phyloP scores from a whole-genome alignment of 2,329 filamentous ascomycete species.

The Pseudogymnoascus sp. region DNA sequence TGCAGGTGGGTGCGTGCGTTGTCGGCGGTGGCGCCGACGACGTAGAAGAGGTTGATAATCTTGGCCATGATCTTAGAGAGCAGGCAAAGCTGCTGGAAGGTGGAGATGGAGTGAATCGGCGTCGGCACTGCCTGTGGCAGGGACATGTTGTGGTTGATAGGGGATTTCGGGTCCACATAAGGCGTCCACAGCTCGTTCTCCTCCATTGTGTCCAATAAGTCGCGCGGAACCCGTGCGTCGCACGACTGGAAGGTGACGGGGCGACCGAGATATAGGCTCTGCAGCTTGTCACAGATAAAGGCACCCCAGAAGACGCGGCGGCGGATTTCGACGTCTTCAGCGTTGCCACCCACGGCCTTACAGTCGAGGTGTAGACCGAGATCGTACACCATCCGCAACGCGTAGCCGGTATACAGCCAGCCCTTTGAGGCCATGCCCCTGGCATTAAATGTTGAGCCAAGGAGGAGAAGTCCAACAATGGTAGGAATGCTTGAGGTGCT shows the following conservation, averaged over 20 bases:
- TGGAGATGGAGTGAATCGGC: conserved; percentile 28
- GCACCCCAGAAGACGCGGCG: conserved; percentile 31
- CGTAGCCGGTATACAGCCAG: conserved; percentile 35
- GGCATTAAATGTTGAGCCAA: conserved; percentile 25
- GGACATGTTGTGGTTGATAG: background rate
- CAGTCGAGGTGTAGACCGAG: conserved; percentile 33
- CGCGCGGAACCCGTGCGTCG: conserved; percentile 21
- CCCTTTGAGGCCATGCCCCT: conserved; percentile 23
- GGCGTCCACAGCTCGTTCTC: conserved; percentile 19
- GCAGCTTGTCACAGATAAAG: conserved; percentile 28
- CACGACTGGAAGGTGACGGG: conserved; percentile 21
- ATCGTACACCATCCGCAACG: conserved; percentile 35
- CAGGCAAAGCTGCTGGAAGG: conserved; percentile 30
- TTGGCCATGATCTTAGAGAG: conserved; percentile 32
- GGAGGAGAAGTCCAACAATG: conserved; percentile 23
- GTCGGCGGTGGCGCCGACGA: conserved; percentile 21
- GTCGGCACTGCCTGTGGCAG: background rate
- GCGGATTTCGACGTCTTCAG: conserved; percentile 26
- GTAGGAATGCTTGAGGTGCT: conserved; percentile 22
- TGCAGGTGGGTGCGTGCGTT: conserved; percentile 25
- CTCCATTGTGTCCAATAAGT: conserved; percentile 24
- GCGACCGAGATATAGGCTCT: conserved; percentile 27
- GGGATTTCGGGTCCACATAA: conserved; percentile 8
- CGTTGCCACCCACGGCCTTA: conserved; percentile 21
- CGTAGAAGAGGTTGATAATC: conserved; percentile 32